Conservation (phyloP, 352 stramenopile species). For the Globisporangium polare region DNA sequence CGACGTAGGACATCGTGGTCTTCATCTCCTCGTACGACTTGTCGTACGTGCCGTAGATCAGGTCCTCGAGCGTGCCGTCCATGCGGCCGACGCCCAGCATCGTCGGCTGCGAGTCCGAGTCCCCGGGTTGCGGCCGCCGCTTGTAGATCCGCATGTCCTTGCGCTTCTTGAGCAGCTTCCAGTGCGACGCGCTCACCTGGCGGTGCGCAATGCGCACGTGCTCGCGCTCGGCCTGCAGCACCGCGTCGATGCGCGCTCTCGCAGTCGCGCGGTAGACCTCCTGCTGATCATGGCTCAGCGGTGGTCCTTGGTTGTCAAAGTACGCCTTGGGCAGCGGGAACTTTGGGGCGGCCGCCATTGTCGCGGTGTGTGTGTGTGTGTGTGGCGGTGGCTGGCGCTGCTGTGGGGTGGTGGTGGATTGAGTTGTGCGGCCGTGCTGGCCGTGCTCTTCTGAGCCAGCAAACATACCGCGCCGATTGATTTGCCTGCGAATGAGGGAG, state of each 20-base stretch:
- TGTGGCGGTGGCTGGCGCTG: background rate
- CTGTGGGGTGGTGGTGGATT: background rate
- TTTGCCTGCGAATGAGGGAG: background rate
- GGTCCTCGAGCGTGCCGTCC: conserved; percentile 44
- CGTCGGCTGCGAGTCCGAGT: conserved; percentile 14
- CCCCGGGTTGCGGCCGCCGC: conserved; percentile 4
- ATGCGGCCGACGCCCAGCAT: conserved; percentile 44
- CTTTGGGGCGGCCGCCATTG: background rate
- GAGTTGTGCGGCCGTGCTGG: background rate
- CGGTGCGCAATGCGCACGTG: conserved; percentile 4
- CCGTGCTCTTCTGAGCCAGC: background rate
- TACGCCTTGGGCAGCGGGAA: conserved; percentile 16
- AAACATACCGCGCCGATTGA: background rate
- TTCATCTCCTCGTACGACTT: conserved; percentile 36
- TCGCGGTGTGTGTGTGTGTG: background rate
- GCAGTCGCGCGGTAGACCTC: conserved; percentile 1
- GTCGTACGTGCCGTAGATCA: conserved; percentile 48
- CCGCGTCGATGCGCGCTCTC: conserved; percentile 8
- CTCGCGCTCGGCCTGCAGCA: conserved; percentile 10
- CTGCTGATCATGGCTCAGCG: conserved; percentile 7
- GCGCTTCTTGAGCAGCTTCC: conserved; percentile 20
- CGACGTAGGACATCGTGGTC: conserved; percentile 30
- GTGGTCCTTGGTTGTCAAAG: conserved; percentile 11
- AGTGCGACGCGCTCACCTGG: conserved; percentile 7
- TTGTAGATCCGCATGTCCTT: conserved; percentile 43